Base-by-base conservation (phyloP, 108 stramenopile species). In the Cyclotella atomus region DNA sequence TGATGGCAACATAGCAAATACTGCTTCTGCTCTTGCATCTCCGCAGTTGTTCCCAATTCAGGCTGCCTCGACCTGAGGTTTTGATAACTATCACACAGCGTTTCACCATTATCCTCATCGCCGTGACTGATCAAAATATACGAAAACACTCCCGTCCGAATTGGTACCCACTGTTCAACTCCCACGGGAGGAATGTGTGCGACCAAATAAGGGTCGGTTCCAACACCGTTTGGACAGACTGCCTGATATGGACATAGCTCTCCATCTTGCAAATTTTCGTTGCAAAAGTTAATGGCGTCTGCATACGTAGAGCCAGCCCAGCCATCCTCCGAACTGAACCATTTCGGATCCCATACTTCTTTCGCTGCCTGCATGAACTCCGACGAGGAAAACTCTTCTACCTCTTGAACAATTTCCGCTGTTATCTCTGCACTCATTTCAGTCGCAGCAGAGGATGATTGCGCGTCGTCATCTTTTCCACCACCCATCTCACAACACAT, bases 91-190 rank as follows among this genome's bases (percentile, higher is more conserved):
- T 36, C 35, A 55, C 67, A 68, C 21, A 55, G 19, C 10, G 52
- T 54, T 1, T 54, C n/a, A 35, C 21, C n/a, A 16, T 23, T 20
- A 1, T 55, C 27, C 0, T 27, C 56, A 6, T 44, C 44, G 9
- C 21, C 32, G 5, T 35, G 3, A 46, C 69, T 50, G 3, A 59
- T 53, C 25, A 70, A 70, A 8, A 70, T 44, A 52, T 50, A 70
- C 3, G 56, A 44, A 46, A 59, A 50, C 2, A 50, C 23, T n/a
- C 27, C 17, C n/a, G 1, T 0, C 20, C 12, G 19, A 3, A 33
- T 59, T 20, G 69, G 69, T 1, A 46, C 44, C 69, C 69, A 70
- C 54, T 70, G 69, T 43, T 45, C 56, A 28, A 52, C 27, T 12
- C 44, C 14, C 3, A 44, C 30, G 17, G 52, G 1, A 44, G 27